Percentiles rank a stretch among this genome's conserved stretches.
Evolutionary conservation across 1,284 basidiomycete species (phyloP).

Genomic region (Ceratobasidium theobromae): DNA sequence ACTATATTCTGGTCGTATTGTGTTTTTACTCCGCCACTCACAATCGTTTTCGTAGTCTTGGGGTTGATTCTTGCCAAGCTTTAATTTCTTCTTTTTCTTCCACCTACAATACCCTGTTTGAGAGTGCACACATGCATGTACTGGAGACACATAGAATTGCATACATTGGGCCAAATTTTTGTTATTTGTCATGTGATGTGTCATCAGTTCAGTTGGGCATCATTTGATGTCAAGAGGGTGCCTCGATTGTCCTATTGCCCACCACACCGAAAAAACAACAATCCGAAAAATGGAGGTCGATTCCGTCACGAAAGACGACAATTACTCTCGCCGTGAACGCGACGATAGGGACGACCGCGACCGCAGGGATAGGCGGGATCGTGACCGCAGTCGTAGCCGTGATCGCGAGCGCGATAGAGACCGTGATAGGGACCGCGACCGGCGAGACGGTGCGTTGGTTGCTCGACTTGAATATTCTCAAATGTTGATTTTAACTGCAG

Average conservation of each 20-base stretch:
- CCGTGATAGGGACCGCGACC: constrained; percentile 39
- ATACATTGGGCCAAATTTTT: neutral
- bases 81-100: constrained; percentile 34
- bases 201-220: neutral
- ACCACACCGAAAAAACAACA: constrained; percentile 26
- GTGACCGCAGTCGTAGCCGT: constrained; percentile 47
- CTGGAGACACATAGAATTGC: neutral
- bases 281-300: constrained; percentile 23
- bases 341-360: constrained; percentile 39
- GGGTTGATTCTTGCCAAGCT: constrained; percentile 53
- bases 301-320: constrained; percentile 16
- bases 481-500: neutral
- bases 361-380: constrained; percentile 34
- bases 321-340: constrained; percentile 39
- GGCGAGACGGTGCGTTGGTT: constrained; percentile 15
- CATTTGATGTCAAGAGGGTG: constrained; percentile 9
- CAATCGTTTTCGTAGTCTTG: constrained; percentile 71
- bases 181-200: neutral
- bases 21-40: constrained; percentile 78
- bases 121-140: neutral
- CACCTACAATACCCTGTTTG: neutral
- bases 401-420: constrained; percentile 40
- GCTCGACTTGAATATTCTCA: neutral
- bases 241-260: neutral
- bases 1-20: constrained; percentile 85